Evolutionary conservation across 1,284 basidiomycete species (phyloP).

Genomic region (Marasmius tenuissimus): DNA sequence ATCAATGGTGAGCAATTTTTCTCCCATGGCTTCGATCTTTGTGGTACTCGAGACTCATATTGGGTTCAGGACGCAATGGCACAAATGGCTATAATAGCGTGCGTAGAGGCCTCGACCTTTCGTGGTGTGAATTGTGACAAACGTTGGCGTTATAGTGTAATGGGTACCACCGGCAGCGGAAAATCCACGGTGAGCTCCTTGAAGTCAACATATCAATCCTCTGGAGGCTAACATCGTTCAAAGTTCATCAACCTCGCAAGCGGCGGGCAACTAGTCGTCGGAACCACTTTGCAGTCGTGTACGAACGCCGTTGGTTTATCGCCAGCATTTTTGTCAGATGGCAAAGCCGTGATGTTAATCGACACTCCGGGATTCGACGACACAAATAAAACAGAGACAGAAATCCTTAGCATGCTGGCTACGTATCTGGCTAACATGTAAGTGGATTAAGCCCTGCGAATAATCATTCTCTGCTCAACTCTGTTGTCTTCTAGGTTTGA

Average conservation of each 20-base stretch:
- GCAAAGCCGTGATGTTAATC: constrained; percentile 24
- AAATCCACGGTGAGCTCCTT: not conserved
- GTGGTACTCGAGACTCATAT: no score
- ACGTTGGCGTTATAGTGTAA: not conserved
- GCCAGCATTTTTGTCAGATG: constrained; percentile 24
- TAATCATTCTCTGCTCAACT: not conserved
- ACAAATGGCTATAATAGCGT: no score
- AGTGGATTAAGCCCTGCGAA: constrained; percentile 1
- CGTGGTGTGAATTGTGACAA: no score
- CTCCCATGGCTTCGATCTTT: no score
- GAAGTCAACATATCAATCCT: no score
- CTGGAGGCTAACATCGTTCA: no score
- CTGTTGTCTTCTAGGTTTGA: constrained; percentile 36
- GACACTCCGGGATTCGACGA: constrained; percentile 38
- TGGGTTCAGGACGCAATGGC: no score
- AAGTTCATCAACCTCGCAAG: no score
- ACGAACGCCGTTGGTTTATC: constrained; percentile 25
- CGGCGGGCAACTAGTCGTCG: constrained; percentile 27
- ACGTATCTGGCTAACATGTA: constrained; percentile 20
- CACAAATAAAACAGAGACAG: constrained; percentile 27
- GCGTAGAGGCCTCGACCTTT: no score
- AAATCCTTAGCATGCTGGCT: constrained; percentile 26
- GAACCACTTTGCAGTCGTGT: constrained; percentile 29
- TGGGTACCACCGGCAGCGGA: not conserved
- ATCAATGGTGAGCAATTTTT: no score